These are phyloP conservation scores for Colletotrichum gigasporum DNA, from an alignment of 2,329 filamentous ascomycete genomes.

Conservation along the genomic window DNA sequence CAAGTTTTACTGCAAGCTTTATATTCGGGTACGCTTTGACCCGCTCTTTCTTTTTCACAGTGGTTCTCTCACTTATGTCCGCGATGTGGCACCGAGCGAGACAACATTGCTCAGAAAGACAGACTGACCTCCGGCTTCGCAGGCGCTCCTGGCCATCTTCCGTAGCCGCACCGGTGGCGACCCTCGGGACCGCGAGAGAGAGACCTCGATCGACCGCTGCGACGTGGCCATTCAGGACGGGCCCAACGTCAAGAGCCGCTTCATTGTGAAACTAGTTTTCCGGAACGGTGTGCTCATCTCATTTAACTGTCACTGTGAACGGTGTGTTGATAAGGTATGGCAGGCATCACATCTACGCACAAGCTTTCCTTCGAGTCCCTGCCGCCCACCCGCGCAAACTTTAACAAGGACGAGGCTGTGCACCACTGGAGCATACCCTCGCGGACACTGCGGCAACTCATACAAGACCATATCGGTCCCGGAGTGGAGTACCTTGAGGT, in stretches of 20 bases:
- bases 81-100: too few species aligned
- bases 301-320: too few species aligned
- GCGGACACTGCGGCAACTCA: slow-evolving; percentile 75
- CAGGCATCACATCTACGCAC: slow-evolving; percentile 80
- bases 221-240: slow-evolving; percentile 80
- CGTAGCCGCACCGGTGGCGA: slow-evolving; percentile 71
- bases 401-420: slow-evolving; percentile 71
- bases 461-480: slow-evolving; percentile 83
- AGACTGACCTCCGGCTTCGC: too few species aligned
- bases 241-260: slow-evolving; percentile 74
- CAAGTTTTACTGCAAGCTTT: slow-evolving; percentile 79
- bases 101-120: too few species aligned
- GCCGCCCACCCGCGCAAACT: slow-evolving; percentile 80
- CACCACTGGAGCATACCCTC: slow-evolving; percentile 80
- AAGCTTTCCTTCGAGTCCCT: slow-evolving; percentile 78
- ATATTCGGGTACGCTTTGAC: slow-evolving; percentile 66
- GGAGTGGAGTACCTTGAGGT: slow-evolving; percentile 85
- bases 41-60: not conserved
- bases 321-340: slow-evolving; percentile 6
- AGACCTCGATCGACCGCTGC: slow-evolving; percentile 77
- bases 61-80: too few species aligned
- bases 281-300: slow-evolving; percentile 65
- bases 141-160: slow-evolving; percentile 79
- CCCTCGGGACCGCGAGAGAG: slow-evolving; percentile 66
- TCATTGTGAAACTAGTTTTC: slow-evolving; percentile 78